Evolutionary conservation across 2,329 filamentous ascomycete genomes (phyloP), one percentile per base, ranked within the genome.

Genomic region (Cyphellophora europaea): DNA sequence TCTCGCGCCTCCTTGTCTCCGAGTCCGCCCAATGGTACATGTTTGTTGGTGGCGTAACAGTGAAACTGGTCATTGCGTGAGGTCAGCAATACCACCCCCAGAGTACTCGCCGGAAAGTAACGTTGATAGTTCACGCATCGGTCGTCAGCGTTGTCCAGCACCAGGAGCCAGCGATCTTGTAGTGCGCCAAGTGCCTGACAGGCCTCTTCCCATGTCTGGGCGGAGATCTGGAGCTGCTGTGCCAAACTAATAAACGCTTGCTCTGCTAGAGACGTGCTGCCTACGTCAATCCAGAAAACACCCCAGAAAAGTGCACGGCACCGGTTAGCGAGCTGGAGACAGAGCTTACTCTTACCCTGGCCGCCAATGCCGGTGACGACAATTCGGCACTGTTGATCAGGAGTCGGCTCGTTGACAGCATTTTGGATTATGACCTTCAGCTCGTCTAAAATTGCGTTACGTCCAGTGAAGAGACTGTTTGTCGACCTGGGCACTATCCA

Each of bases 311-410:
- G 33, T 27, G 45, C 31, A 30, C 45, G 49, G 25, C 50, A 28
- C 11, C 43, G 23, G 2, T 51, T 25, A 5, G 49, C 47, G 12
- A 56, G 30, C 28, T 51, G 47, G 3, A 56, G 32, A 37, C 49
- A 52, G n/a, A 56, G 30, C 32, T 58, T 54, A 32, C 54, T 58
- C 38, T 57, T 57, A 3, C 54, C 54, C 16, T 46, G 40, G 3
- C 46, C 53, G 12, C 51, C 54, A 8, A 54, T 41, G 13, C 52
- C 54, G 12, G 42, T 44, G 21, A 58, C 49, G 18, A 54, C 49
- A n/a, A 54, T 45, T 17, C 38, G 39, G 28, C 40, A 50, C 33
- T 49, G 49, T 13, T 32, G 12, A 11, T 14, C 3, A 18, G n/a
- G 19, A 10, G 4, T 19, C 16, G 16, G 6, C 8, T 35, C 10